Evolutionary conservation across 352 stramenopile species (phyloP).

Genomic region (Globisporangium cystogenes): DNA sequence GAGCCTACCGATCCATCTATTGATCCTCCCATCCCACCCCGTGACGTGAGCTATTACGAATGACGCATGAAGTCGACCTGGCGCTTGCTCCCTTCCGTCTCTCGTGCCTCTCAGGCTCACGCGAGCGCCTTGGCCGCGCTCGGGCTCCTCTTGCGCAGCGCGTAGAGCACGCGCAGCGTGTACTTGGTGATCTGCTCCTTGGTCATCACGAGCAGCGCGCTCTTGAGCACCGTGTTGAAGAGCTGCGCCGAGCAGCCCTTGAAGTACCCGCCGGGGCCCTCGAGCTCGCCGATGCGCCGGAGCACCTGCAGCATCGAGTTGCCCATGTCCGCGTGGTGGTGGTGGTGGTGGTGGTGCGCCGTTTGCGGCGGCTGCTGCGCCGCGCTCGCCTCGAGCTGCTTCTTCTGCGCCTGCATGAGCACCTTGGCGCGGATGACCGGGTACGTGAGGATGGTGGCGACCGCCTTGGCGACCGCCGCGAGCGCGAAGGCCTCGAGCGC

Average conservation of each 20-base stretch:
- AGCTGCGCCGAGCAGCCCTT: constrained; percentile 76
- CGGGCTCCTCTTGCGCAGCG: constrained; percentile 41
- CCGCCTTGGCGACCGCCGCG: constrained; percentile 73
- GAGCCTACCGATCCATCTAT: no score
- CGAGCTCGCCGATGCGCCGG: constrained; percentile 50
- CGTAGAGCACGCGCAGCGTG: constrained; percentile 67
- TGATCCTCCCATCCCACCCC: no score
- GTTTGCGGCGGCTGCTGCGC: not conserved
- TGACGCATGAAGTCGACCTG: not conserved
- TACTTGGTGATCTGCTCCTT: constrained; percentile 81
- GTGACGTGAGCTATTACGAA: not conserved
- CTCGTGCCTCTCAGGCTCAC: no score
- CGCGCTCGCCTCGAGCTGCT: constrained; percentile 22
- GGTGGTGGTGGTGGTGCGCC: constrained; percentile 20
- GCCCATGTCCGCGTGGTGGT: constrained; percentile 40
- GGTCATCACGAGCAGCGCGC: constrained; percentile 75
- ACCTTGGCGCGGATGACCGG: constrained; percentile 87
- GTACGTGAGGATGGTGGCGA: constrained; percentile 86
- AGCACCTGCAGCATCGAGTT: constrained; percentile 70
- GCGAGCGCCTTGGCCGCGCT: constrained; percentile 5
- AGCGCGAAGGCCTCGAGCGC: constrained; percentile 76
- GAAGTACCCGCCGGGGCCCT: constrained; percentile 57
- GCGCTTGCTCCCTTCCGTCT: no score
- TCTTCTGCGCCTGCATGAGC: constrained; percentile 80
- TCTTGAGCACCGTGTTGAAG: constrained; percentile 83